Evolutionary conservation across 306 rosid species (phyloP).

Genomic region (Luffa aegyptiaca): DNA sequence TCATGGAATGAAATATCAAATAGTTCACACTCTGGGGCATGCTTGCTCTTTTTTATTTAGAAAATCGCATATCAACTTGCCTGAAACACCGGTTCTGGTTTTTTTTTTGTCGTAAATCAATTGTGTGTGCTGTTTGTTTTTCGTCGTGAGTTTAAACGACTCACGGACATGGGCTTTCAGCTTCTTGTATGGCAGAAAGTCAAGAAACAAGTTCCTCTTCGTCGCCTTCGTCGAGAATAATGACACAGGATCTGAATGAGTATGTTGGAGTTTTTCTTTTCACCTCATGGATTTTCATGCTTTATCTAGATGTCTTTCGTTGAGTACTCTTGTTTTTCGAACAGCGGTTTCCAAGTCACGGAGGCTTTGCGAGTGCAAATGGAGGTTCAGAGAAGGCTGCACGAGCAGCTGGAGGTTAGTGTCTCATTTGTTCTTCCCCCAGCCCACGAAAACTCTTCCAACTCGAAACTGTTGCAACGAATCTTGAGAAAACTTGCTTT

Average conservation of each 20-base stretch:
- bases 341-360: conserved; percentile 46
- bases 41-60: neutral
- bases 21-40: neutral
- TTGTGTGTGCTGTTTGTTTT: neutral
- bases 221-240: conserved; percentile 31
- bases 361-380: conserved; percentile 55
- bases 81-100: neutral
- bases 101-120: neutral
- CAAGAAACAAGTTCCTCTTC: conserved; percentile 48
- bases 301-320: neutral
- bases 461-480: neutral
- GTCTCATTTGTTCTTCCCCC: neutral
- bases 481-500: neutral
- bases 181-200: conserved; percentile 45
- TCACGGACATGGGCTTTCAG: conserved; percentile 23
- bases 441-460: neutral
- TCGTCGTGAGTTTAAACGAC: neutral
- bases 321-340: conserved; percentile 6
- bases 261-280: conserved; percentile 5
- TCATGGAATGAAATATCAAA: neutral
- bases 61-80: neutral
- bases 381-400: conserved; percentile 56
- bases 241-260: conserved; percentile 36
- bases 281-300: neutral
- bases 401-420: conserved; percentile 56